A percentile compares a stretch with the other conserved stretches of the same genome.
These are phyloP conservation scores for Acrocalymma vagum DNA, from an alignment of 2,329 filamentous ascomycete genomes.

Conservation along the genomic window DNA sequence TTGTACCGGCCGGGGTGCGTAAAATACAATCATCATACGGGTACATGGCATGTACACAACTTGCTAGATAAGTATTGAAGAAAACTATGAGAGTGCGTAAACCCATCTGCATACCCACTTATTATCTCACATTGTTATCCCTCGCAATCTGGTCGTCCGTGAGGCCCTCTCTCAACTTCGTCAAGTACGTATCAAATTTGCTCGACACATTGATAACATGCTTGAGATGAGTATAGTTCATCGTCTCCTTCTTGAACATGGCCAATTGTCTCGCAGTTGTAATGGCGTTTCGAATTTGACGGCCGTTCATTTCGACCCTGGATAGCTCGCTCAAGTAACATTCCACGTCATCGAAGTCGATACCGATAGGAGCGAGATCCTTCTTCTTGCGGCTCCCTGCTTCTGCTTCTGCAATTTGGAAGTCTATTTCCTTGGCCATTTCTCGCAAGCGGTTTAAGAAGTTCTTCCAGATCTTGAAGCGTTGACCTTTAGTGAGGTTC, in stretches of 20 bases:
- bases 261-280: conserved; percentile 25
- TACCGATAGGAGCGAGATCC: background rate
- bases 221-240: conserved; percentile 15
- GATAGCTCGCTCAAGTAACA: conserved; percentile 35
- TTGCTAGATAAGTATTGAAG: no score
- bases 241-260: conserved; percentile 13
- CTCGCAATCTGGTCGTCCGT: conserved; percentile 13
- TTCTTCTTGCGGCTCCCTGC: no score
- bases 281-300: conserved; percentile 57
- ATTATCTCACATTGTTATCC: no score
- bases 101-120: no score
- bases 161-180: conserved; percentile 11
- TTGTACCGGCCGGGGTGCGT: no score
- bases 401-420: background rate
- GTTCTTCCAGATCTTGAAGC: conserved; percentile 18
- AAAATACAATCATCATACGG: no score
- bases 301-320: conserved; percentile 51
- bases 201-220: conserved; percentile 14
- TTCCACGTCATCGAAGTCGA: conserved; percentile 7
- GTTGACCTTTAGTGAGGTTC: background rate
- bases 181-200: conserved; percentile 18
- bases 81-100: no score
- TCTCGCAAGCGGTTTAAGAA: conserved; percentile 11
- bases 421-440: background rate
- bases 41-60: no score